phyloP scores from a whole-genome alignment of 2,329 filamentous ascomycete species.

The Byssoonygena ceratinophila region DNA sequence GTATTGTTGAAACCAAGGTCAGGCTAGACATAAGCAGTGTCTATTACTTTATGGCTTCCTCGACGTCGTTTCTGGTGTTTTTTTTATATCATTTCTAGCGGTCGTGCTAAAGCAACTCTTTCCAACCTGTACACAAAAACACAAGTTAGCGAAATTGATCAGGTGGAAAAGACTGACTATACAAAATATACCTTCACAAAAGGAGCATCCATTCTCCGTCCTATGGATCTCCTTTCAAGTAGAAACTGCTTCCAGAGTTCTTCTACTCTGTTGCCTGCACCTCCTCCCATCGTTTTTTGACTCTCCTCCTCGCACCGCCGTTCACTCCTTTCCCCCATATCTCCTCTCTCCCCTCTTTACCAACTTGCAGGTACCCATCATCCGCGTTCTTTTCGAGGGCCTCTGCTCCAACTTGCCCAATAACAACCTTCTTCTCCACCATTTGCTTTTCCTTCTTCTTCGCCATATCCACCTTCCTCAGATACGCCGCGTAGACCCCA shows the following conservation, averaged over 20 bases:
- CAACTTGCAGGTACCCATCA: not conserved
- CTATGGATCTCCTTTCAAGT: not conserved
- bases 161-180: not conserved
- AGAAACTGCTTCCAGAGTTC: not conserved
- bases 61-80: too few relatives aligned
- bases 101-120: too few relatives aligned
- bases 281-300: conserved; percentile 33
- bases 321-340: conserved; percentile 36
- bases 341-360: conserved; percentile 21
- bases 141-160: too few relatives aligned
- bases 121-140: too few relatives aligned
- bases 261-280: conserved; percentile 14
- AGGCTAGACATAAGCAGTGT: not conserved
- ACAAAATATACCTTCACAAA: not conserved
- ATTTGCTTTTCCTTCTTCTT: conserved; percentile 30
- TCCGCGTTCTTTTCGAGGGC: conserved; percentile 1
- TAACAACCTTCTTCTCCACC: conserved; percentile 30
- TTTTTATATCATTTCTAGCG: too few relatives aligned
- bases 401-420: conserved; percentile 17
- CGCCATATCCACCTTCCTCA: conserved; percentile 35
- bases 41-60: too few relatives aligned
- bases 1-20: conserved; percentile 17
- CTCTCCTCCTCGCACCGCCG: conserved; percentile 32
- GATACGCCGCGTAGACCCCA: conserved; percentile 38
- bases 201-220: not conserved